Base-by-base conservation (phyloP, 345 rosid species). In the Euphorbia lathyris region DNA sequence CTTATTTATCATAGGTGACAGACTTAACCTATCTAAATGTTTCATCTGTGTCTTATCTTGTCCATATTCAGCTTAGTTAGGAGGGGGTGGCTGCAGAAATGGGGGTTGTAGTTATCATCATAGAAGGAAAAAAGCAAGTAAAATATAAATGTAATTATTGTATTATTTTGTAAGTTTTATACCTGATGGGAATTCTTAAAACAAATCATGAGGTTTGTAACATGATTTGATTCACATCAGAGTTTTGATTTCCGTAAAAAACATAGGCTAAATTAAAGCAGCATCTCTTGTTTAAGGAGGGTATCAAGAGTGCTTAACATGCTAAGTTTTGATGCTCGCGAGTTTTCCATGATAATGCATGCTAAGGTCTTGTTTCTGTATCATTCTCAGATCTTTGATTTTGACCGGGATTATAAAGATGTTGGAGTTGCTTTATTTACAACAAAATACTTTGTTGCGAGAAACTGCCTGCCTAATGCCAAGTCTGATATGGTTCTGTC, bases 391-490 rank as follows among this genome's bases (percentile, higher is more conserved):
- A 92, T 87, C 69, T 95, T 88, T 82, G 97, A 92, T 80, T 95
- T 95, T 82, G 97, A 95, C 77, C 97, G 98, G 55, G 99, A 95
- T 74, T 95, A 92, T 85, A 90, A 89, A 82, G 99, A 95, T 81
- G 85, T 90, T 45, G 99, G 99, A 38, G 86, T 95, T 80, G 96
- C 97, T 70, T 84, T 84, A 63, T 95, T 95, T 79, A 95, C 94
- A 70, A 90, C 95, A 32, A 95, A 89, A 82, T 83, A 62, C 71
- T 82, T 85, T 72, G 98, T 95, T 72, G 91, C 92, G 65, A 86
- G 98, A 71, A 92, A 95, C 79, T 90, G 97, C 77, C 80, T 90
- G 65, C 85, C 73, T 47, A 82, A 87, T 81, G 96, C 86, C 72
- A 92, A 95, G 81, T 88, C 96, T 65, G 96, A 85, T 79, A 95